phyloP scores from a whole-genome alignment of 2,329 filamentous ascomycete species.

The Fusarium newnesense region DNA sequence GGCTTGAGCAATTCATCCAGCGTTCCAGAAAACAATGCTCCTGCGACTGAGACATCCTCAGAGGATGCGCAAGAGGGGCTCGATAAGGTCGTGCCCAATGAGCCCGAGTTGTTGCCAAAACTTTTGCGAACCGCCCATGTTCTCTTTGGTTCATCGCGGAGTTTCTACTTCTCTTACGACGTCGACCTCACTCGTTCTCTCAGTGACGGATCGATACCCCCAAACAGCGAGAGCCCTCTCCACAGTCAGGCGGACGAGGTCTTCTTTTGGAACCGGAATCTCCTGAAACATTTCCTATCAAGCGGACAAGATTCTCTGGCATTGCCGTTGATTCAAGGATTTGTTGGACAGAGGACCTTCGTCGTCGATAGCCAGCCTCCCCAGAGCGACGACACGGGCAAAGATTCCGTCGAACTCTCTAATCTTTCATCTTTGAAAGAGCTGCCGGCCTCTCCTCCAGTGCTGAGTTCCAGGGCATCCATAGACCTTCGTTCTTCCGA shows the following conservation, averaged over 20 bases:
- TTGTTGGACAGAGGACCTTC: conserved; percentile 88
- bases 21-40: conserved; percentile 25
- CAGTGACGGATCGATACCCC: conserved; percentile 45
- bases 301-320: conserved; percentile 76
- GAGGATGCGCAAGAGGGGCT: conserved; percentile 51
- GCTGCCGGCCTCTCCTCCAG: conserved; percentile 38
- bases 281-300: conserved; percentile 78
- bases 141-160: conserved; percentile 82
- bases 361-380: conserved; percentile 72
- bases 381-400: conserved; percentile 59
- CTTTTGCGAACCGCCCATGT: conserved; percentile 85
- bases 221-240: conserved; percentile 61
- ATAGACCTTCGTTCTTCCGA: conserved; percentile 60
- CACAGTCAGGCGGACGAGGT: conserved; percentile 77
- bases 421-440: conserved; percentile 50
- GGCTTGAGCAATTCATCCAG: conserved; percentile 66
- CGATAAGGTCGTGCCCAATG: conserved; percentile 35
- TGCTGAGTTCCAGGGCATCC: conserved; percentile 43
- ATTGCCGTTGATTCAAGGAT: conserved; percentile 91
- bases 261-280: conserved; percentile 92
- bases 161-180: conserved; percentile 97
- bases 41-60: conserved; percentile 25
- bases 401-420: conserved; percentile 59
- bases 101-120: conserved; percentile 76
- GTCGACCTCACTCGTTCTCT: conserved; percentile 84